Evolutionary conservation across 192 early-diverging fungal species (phyloP).

Genomic region (Jimgerdemannia lactiflua): DNA sequence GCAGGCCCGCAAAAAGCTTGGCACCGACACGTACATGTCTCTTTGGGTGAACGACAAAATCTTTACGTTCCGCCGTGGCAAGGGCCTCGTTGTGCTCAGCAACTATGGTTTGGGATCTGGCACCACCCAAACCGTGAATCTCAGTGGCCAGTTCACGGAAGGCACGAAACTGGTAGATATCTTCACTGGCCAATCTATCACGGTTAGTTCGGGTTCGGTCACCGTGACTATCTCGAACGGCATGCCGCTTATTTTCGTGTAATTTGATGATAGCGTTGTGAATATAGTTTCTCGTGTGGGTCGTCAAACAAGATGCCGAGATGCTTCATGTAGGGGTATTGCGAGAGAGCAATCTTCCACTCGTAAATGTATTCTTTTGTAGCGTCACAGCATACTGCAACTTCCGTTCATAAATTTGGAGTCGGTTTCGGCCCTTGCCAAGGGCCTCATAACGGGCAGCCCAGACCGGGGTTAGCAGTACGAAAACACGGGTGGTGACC

Average conservation of each 20-base stretch:
- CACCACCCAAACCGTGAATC: slow-evolving; percentile 6
- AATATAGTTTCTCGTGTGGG: too few relatives aligned
- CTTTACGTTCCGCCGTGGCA: slow-evolving; percentile 22
- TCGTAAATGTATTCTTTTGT: too few relatives aligned
- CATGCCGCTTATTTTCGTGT: slow-evolving; percentile 16
- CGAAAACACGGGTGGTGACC: too few relatives aligned
- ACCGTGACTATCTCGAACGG: slow-evolving; percentile 14
- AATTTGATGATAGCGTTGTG: background rate
- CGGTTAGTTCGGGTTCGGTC: slow-evolving; percentile 5
- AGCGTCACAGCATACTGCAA: too few relatives aligned
- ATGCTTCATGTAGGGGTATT: too few relatives aligned
- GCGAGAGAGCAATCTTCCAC: too few relatives aligned
- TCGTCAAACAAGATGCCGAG: too few relatives aligned
- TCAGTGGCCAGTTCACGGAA: slow-evolving; percentile 3
- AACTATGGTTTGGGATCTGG: slow-evolving; percentile 16
- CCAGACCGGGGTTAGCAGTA: too few relatives aligned
- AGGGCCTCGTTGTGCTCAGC: slow-evolving; percentile 12
- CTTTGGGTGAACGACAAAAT: slow-evolving; percentile 15
- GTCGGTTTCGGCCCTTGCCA: too few relatives aligned
- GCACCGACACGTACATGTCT: background rate
- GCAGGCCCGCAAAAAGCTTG: slow-evolving; percentile 4
- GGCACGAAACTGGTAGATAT: slow-evolving; percentile 11
- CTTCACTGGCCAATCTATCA: slow-evolving; percentile 7
- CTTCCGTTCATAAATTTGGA: too few relatives aligned
- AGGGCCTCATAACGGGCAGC: too few relatives aligned